Conservation (phyloP, 257 asterid genomes). For the Ilex asprella region DNA sequence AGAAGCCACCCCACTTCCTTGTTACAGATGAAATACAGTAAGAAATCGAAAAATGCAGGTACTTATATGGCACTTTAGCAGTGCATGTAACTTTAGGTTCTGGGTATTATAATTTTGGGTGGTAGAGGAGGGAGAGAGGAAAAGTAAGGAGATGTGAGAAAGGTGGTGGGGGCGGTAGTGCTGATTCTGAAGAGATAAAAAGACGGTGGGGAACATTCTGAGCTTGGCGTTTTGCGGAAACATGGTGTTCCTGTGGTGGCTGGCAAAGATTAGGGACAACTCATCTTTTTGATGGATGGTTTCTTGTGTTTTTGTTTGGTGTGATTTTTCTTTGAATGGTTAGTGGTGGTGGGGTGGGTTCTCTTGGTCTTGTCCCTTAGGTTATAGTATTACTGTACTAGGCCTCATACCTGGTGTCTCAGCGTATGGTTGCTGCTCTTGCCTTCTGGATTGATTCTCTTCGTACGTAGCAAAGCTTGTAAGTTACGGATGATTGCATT, state of each 20-base stretch:
- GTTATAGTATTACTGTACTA: slow-evolving; percentile 10
- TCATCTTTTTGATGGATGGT: slow-evolving; percentile 41
- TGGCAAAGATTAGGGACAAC: slow-evolving; percentile 55
- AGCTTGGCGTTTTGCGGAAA: slow-evolving; percentile 61
- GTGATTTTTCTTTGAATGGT: slow-evolving; percentile 10
- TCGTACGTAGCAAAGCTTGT: slow-evolving; percentile 1
- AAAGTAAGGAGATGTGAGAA: not conserved
- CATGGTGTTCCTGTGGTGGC: slow-evolving; percentile 77
- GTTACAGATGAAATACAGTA: slow-evolving; percentile 32
- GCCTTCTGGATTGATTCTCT: slow-evolving; percentile 12
- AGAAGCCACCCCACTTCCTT: slow-evolving; percentile 27
- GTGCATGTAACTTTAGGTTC: slow-evolving; percentile 18
- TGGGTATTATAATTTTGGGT: slow-evolving; percentile 14
- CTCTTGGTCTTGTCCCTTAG: slow-evolving; percentile 21
- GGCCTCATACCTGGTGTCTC: too few relatives aligned
- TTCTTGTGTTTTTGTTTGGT: slow-evolving; percentile 23
- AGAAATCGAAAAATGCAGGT: not conserved
- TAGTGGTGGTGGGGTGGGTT: slow-evolving; percentile 14
- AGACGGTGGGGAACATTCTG: slow-evolving; percentile 49
- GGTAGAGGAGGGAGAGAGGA: slow-evolving; percentile 12
- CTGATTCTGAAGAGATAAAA: slow-evolving; percentile 46
- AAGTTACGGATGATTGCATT: slow-evolving; percentile 20
- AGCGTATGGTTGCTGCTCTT: slow-evolving; percentile 9
- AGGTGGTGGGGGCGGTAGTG: slow-evolving; percentile 64
- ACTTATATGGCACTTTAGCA: not conserved